phyloP scores from a whole-genome alignment of 108 stramenopile species.

The Thalassiosira profunda region DNA sequence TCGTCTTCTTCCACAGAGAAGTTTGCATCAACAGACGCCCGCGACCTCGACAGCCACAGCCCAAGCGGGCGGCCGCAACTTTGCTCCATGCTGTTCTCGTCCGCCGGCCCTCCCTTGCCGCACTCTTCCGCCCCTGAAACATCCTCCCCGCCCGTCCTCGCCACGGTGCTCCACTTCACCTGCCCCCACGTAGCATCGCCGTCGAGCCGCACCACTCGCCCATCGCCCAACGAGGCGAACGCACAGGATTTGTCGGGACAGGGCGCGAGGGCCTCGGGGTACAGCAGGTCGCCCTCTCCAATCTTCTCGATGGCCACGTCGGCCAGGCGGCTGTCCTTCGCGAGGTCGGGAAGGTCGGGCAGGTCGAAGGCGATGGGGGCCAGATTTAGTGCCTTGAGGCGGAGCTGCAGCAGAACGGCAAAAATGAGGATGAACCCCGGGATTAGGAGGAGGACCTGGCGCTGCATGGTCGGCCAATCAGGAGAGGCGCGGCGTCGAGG shows the following conservation, averaged over 20 bases:
- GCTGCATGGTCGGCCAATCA: too few relatives aligned
- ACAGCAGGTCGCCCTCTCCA: constrained; percentile 8
- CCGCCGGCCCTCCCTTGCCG: constrained; percentile 23
- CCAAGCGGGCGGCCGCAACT: constrained; percentile 42
- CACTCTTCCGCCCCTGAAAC: too few relatives aligned
- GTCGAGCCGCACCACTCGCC: constrained; percentile 3
- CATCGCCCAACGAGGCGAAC: constrained; percentile 28
- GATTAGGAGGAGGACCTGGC: too few relatives aligned
- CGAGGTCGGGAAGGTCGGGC: neutral
- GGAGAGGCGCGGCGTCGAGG: too few relatives aligned
- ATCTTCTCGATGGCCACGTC: constrained; percentile 1
- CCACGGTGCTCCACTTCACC: neutral
- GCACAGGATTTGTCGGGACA: neutral
- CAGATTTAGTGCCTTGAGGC: neutral
- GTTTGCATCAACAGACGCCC: neutral
- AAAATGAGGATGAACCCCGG: neutral
- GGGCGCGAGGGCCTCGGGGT: constrained; percentile 17
- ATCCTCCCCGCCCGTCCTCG: constrained; percentile 8
- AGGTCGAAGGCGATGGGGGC: constrained; percentile 2
- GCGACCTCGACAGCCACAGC: constrained; percentile 4
- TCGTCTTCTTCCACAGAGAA: neutral
- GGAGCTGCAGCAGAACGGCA: neutral
- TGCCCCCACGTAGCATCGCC: neutral
- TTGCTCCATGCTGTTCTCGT: constrained; percentile 16
- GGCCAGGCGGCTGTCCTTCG: neutral